These are phyloP conservation scores for Eimeria sp. DNA, from an alignment of 169 alveolate genomes.

Conservation along the genomic window DNA sequence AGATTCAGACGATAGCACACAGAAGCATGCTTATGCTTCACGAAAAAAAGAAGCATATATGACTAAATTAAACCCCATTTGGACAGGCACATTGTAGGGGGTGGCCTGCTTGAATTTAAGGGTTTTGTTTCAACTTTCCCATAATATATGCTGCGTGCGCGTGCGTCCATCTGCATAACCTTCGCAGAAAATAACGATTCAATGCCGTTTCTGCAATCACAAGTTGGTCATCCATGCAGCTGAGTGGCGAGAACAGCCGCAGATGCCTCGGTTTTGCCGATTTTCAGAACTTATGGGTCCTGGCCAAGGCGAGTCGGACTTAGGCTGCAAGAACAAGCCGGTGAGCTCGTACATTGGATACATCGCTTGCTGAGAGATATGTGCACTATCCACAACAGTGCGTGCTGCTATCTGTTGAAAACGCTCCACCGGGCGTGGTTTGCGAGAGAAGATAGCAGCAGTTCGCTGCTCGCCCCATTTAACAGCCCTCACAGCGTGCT, in stretches of 20 bases:
- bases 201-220: constrained; percentile 85
- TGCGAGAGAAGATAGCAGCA: background rate
- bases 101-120: background rate
- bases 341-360: background rate
- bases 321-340: constrained; percentile 80
- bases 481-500: background rate
- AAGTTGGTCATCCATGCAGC: constrained; percentile 81
- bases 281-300: constrained; percentile 68
- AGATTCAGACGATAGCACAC: background rate
- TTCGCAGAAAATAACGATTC: constrained; percentile 73
- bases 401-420: background rate
- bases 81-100: background rate
- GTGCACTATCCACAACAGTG: background rate
- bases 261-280: constrained; percentile 81
- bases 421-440: background rate
- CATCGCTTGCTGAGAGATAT: no score
- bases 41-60: background rate
- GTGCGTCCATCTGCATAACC: background rate
- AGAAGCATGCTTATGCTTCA: background rate
- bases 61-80: background rate
- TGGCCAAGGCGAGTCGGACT: constrained; percentile 70
- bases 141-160: background rate
- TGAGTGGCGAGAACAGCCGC: constrained; percentile 82
- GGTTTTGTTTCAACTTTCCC: background rate
- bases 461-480: background rate